phyloP scores from a whole-genome alignment of 2,329 filamentous ascomycete genomes.

The Pseudogymnoascus sp. region DNA sequence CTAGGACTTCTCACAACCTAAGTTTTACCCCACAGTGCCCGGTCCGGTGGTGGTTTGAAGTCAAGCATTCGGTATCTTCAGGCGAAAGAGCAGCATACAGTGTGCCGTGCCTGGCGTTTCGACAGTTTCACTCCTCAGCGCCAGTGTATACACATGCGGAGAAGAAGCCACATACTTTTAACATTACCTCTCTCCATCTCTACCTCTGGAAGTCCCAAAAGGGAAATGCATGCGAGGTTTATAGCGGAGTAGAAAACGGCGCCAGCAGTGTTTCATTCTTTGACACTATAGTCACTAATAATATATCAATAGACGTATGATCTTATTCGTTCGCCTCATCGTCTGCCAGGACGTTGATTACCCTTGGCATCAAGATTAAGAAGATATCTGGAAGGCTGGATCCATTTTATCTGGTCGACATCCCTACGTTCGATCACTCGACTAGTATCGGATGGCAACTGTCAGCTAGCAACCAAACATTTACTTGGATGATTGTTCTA shows the following conservation, averaged over 20 bases:
- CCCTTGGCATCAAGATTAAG: not conserved
- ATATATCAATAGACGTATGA: not conserved
- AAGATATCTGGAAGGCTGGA: not conserved
- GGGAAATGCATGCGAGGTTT: not conserved
- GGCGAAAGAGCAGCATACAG: not conserved
- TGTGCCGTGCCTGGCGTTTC: conserved; percentile 10
- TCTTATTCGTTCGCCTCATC: not conserved
- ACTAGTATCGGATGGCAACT: not conserved
- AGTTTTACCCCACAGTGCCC: not conserved
- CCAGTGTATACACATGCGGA: not conserved
- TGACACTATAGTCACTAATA: not conserved
- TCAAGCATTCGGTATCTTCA: not conserved
- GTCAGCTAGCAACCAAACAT: not conserved
- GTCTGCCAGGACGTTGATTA: not conserved
- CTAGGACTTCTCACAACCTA: not conserved
- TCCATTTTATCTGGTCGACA: not conserved
- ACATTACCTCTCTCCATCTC: not conserved
- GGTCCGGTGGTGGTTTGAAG: not conserved
- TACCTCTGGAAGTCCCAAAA: not conserved
- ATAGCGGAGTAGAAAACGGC: not conserved
- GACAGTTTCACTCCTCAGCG: conserved; percentile 9
- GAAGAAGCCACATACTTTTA: conserved; percentile 8
- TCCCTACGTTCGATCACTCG: not conserved
- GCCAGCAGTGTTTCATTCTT: not conserved
- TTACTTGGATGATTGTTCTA: not conserved